Evolutionary conservation across 495 filamentous ascomycete species (phyloP).

Genomic region (Cairneyella variabilis): DNA sequence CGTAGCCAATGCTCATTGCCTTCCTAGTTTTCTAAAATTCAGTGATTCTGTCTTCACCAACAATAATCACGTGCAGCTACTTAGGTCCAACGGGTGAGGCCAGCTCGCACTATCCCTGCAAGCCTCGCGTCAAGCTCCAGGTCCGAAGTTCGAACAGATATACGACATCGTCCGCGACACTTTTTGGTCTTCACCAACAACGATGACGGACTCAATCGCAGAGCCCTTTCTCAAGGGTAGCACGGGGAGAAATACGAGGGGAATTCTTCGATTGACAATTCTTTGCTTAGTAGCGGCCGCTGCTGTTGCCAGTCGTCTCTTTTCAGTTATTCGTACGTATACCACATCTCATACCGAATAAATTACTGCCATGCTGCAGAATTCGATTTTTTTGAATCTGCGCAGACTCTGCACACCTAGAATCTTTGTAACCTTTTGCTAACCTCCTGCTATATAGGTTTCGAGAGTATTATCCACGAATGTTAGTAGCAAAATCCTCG

Average conservation of each 20-base stretch:
- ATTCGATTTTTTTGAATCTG: background rate
- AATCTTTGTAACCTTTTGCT: constrained; percentile 1
- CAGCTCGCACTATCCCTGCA: background rate
- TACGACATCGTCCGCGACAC: constrained; percentile 15
- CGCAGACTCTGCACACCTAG: background rate
- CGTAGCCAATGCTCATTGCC: too few species aligned
- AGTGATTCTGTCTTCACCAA: too few species aligned
- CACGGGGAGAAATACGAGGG: constrained; percentile 64
- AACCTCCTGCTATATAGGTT: constrained; percentile 57
- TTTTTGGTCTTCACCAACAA: constrained; percentile 21
- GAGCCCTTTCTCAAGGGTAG: constrained; percentile 35
- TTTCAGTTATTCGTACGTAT: constrained; percentile 91
- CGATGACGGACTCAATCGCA: constrained; percentile 21
- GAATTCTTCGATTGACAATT: constrained; percentile 86
- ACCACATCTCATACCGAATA: constrained; percentile 2
- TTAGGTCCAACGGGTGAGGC: too few species aligned
- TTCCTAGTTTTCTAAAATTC: too few species aligned
- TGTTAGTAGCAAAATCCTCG: constrained; percentile 56
- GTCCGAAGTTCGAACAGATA: constrained; percentile 19
- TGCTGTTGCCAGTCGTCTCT: constrained; percentile 89
- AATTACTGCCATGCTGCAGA: background rate
- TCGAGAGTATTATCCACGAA: constrained; percentile 99
- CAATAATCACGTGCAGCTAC: too few species aligned
- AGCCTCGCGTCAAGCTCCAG: constrained; percentile 17
- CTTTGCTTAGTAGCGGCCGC: constrained; percentile 88